Base-by-base conservation (phyloP, 2,329 filamentous ascomycete species). In the Cadophora gregata region DNA sequence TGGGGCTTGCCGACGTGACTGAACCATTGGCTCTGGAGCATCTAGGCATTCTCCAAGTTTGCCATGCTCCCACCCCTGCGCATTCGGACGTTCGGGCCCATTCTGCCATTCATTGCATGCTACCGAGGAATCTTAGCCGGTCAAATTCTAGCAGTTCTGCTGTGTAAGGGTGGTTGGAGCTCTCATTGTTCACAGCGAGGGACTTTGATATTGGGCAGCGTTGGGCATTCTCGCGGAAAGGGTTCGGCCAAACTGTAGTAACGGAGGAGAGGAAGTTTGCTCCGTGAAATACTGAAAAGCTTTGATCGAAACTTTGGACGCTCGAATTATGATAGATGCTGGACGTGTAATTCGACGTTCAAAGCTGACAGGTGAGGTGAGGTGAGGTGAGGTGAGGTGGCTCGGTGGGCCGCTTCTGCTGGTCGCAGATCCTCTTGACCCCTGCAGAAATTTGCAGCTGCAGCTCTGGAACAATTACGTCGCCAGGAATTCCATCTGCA, bases 381-480 rank as follows among this genome's bases (percentile, higher is more conserved):
- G n/a, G n/a, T n/a, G n/a, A n/a, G n/a, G n/a, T n/a, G n/a, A n/a
- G n/a, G n/a, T n/a, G n/a, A n/a, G n/a, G 10, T 45, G 47, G 59
- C 31, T 36, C 6, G 24, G 27, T 10, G 24, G 19, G 48, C 33
- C 59, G 48, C 5, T n/a, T 6, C 19, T 47, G 42, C 42, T 47
- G 31, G 42, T 14, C 36, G 33, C 45, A 24, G 55, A n/a, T 61
- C 50, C 50, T 53, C 50, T 53, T 9, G 25, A 53, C n/a, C 33
- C 45, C 55, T 64, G 56, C 50, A 45, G 65, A 56, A 48, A 60
- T 45, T 51, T 27, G 42, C 21, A 51, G 19, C 33, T 64, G 45
- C 66, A 63, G 55, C 63, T 56, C 38, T 8, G 31, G 38, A 55
- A 67, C 65, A 64, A 67, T 67, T 64, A 67, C 65, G 65, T 67